Evolutionary conservation across 2,329 filamentous ascomycete genomes (phyloP).

Genomic region (Esteya vermicola): DNA sequence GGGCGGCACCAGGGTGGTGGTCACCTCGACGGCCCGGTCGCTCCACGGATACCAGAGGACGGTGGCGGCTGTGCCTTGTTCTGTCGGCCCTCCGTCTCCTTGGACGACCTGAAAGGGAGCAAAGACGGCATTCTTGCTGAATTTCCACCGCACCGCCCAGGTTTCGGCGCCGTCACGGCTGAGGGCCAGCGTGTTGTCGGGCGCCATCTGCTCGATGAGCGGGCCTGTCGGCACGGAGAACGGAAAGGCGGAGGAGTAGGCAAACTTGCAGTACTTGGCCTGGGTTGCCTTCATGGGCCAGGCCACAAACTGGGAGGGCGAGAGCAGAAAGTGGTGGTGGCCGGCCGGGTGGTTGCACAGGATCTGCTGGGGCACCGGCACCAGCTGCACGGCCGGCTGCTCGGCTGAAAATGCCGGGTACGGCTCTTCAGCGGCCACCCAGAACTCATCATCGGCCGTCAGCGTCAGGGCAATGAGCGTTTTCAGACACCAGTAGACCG

Average conservation of each 20-base stretch:
- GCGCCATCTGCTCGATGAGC: constrained; percentile 15
- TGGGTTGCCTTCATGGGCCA: constrained; percentile 20
- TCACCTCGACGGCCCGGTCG: constrained; percentile 14
- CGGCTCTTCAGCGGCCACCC: constrained; percentile 23
- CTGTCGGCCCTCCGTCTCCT: background rate
- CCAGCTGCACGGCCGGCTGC: background rate
- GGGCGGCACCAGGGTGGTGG: constrained; percentile 22
- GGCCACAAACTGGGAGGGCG: constrained; percentile 18
- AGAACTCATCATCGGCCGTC: constrained; percentile 24
- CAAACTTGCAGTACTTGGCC: constrained; percentile 25
- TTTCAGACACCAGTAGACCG: constrained; percentile 39
- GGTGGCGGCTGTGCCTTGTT: background rate
- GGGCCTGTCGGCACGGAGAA: constrained; percentile 21
- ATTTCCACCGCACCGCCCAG: constrained; percentile 9
- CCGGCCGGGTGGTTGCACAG: constrained; percentile 17
- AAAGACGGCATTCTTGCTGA: background rate
- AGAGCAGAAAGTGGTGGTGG: constrained; percentile 23
- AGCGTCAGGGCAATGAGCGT: constrained; percentile 28
- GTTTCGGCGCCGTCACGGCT: constrained; percentile 12
- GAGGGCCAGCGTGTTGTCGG: constrained; percentile 11
- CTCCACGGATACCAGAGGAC: constrained; percentile 11
- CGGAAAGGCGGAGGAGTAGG: constrained; percentile 25
- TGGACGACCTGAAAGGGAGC: background rate
- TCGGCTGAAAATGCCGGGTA: constrained; percentile 18
- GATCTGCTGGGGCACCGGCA: constrained; percentile 23